Evolutionary conservation across 768 basidiomycete species (phyloP), one percentile per base, ranked within the genome.

Genomic region (Boletus edulis): DNA sequence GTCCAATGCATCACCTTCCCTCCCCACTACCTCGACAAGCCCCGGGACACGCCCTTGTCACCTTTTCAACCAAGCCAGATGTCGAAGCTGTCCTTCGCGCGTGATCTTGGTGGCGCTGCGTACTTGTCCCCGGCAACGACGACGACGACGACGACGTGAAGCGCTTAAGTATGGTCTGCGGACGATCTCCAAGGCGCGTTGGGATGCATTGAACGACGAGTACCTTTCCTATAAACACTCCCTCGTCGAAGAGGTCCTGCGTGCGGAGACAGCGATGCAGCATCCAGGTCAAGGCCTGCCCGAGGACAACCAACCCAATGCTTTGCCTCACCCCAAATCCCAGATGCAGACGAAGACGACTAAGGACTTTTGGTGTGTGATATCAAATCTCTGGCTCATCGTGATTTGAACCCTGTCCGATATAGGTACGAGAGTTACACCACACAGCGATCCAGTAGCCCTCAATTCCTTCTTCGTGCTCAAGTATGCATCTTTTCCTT

Each of bases 391-490:
- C 18, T 37, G 14, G 40, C 31, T 34, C 31, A 6, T 22, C 12
- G 14, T 15, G 15, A 20, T 22, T 13, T 17, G 6, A 42, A 14
- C 17, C 12, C 14, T 49, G 4, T 17, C 37, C 9, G 31, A 34
- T 14, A 18, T 62, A 84, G 83, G 89, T 93, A 94, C 60, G 91
- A 94, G 72, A 91, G 89, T 34, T 96, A 97, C 65, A 43, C 88
- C 85, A 3, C 89, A 93, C 67, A 84, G 85, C 57, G 93, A 96
- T 61, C 94, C 94, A 0, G 94, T 99, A 34, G 88, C 89, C 40
- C 78, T 99, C 62, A 99, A 98, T 66, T 96, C 96, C 0, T 99
- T 94, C 79, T 98, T 99, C 69, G 91, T 98, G 7, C 85, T 98
- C 59, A 93, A 97, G 94, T 95, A 66, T 55, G 91, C 9, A 76